phyloP scores from a whole-genome alignment of 2,329 filamentous ascomycete genomes.

The Penicillium olsonii region DNA sequence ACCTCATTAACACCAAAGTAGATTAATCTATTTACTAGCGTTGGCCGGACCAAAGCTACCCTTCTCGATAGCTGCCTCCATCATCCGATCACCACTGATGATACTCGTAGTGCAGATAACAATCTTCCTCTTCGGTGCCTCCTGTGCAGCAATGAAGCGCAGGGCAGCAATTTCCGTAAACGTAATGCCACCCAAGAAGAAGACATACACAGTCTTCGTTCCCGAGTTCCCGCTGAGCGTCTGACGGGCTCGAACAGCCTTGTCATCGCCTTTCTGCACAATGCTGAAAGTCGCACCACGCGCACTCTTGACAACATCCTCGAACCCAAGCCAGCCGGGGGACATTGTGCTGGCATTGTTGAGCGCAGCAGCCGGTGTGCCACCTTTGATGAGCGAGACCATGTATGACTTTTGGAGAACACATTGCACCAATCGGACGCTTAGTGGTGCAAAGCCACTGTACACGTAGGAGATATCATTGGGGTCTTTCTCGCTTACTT shows the following conservation, averaged over 20 bases:
- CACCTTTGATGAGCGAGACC: constrained; percentile 67
- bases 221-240: constrained; percentile 73
- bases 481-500: constrained; percentile 92
- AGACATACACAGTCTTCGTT: constrained; percentile 89
- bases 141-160: constrained; percentile 82
- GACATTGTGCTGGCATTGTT: constrained; percentile 60
- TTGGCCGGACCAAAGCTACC: constrained; percentile 54
- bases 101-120: constrained; percentile 92
- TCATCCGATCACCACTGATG: constrained; percentile 84
- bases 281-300: constrained; percentile 89
- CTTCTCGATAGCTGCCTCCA: constrained; percentile 80
- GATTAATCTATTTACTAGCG: constrained; percentile 16
- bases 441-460: constrained; percentile 92
- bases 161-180: constrained; percentile 95
- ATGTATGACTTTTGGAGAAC: constrained; percentile 89
- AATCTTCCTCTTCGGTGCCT: constrained; percentile 78
- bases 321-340: constrained; percentile 90
- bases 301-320: constrained; percentile 85
- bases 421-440: constrained; percentile 86
- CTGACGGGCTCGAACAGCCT: constrained; percentile 82
- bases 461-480: constrained; percentile 98
- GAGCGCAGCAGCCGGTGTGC: constrained; percentile 51
- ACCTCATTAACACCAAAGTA: neutral
- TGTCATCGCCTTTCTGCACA: constrained; percentile 87
- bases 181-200: constrained; percentile 95